Conservation (phyloP, 768 basidiomycete species). For the Suillus cothurnatus region DNA sequence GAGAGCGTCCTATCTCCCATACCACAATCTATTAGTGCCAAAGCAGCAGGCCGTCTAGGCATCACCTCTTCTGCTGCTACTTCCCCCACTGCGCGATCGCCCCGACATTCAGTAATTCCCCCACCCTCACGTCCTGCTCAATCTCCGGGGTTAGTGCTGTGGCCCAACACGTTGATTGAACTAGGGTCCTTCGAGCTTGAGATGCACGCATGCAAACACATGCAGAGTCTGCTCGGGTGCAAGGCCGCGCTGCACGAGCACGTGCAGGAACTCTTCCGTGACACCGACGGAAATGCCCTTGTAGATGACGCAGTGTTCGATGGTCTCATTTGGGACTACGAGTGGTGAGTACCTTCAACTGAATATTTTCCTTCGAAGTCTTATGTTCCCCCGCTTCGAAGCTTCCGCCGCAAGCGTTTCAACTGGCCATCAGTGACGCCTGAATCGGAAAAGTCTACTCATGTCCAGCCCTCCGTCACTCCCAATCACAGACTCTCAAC, state of each 20-base stretch:
- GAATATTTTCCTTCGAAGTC: background rate
- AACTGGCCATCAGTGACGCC: slow-evolving; percentile 62
- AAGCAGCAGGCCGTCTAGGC: slow-evolving; percentile 43
- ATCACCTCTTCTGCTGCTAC: slow-evolving; percentile 22
- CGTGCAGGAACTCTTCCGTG: slow-evolving; percentile 37
- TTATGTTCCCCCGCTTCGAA: slow-evolving; percentile 29
- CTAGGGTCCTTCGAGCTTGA: slow-evolving; percentile 62
- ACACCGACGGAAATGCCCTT: slow-evolving; percentile 24
- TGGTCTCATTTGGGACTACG: slow-evolving; percentile 38
- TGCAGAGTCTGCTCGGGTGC: slow-evolving; percentile 66
- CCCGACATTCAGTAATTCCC: slow-evolving; percentile 3
- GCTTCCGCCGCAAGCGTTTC: slow-evolving; percentile 68
- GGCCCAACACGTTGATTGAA: slow-evolving; percentile 60
- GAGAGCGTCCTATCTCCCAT: slow-evolving; percentile 27
- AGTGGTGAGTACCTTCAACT: slow-evolving; percentile 27
- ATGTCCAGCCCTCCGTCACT: background rate
- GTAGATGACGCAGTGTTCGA: slow-evolving; percentile 27
- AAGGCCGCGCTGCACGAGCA: slow-evolving; percentile 58
- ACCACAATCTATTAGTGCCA: slow-evolving; percentile 35
- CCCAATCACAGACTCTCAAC: slow-evolving; percentile 18
- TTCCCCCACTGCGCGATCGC: slow-evolving; percentile 6
- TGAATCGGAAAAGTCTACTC: slow-evolving; percentile 17
- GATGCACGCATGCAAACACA: slow-evolving; percentile 72
- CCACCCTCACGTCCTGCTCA: slow-evolving; percentile 40
- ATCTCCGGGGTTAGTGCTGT: slow-evolving; percentile 64